These are phyloP conservation scores for Corchorus capsularis DNA, from an alignment of 345 rosid genomes.

Conservation along the genomic window DNA sequence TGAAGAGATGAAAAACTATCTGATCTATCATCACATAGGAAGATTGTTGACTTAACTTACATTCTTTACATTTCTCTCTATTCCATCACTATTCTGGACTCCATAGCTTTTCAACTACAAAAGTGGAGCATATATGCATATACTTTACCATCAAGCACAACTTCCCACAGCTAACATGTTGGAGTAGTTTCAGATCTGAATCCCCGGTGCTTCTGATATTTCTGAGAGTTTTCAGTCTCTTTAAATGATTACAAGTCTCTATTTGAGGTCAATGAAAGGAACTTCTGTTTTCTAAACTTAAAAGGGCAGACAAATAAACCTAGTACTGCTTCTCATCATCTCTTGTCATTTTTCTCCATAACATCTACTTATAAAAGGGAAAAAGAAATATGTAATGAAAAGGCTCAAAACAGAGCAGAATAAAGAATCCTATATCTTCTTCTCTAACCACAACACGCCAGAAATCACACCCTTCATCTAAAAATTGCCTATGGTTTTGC, in stretches of 20 bases:
- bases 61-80: background rate
- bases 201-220: background rate
- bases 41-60: background rate
- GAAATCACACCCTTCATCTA: conserved; percentile 9
- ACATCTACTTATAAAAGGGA: conserved; percentile 1
- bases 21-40: background rate
- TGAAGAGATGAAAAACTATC: background rate
- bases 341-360: background rate
- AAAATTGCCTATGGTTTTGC: conserved; percentile 17
- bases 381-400: conserved; percentile 7
- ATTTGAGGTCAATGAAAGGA: background rate
- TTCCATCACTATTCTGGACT: background rate
- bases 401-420: background rate
- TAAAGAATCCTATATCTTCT: conserved; percentile 16
- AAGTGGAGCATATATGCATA: background rate
- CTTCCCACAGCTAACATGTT: background rate
- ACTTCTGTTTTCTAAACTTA: background rate
- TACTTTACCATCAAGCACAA: background rate
- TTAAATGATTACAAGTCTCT: background rate
- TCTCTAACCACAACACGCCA: conserved; percentile 14
- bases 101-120: background rate
- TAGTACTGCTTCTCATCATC: background rate
- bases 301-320: background rate
- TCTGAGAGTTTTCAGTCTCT: background rate
- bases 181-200: background rate